Conservation (phyloP, 805 yeast genomes). For the Metschnikowia lachancei region DNA sequence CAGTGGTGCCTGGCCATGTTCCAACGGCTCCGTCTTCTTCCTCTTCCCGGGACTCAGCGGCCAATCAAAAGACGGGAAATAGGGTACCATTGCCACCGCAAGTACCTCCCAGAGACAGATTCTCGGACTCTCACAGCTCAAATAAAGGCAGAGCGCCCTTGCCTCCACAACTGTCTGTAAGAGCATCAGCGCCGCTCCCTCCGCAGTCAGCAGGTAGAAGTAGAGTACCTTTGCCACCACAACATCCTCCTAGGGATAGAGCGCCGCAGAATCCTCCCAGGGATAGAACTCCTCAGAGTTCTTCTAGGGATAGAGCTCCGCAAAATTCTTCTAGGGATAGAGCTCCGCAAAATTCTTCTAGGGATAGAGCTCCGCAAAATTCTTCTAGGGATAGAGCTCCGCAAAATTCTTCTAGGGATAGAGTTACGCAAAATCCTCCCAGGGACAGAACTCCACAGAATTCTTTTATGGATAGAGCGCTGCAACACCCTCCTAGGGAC, state of each 20-base stretch:
- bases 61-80: neutral
- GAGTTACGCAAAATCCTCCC: no score
- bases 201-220: neutral
- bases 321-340: no score
- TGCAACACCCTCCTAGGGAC: slow-evolving; percentile 19
- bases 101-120: slow-evolving; percentile 11
- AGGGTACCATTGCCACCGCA: slow-evolving; percentile 28
- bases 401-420: no score
- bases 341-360: no score
- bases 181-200: neutral
- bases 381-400: no score
- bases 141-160: slow-evolving; percentile 7
- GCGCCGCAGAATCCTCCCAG: neutral
- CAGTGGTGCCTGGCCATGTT: neutral
- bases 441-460: slow-evolving; percentile 2
- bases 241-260: slow-evolving; percentile 14
- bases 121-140: neutral
- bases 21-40: slow-evolving; percentile 3
- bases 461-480: no score
- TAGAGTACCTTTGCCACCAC: slow-evolving; percentile 27
- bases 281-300: no score
- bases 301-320: no score
- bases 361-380: no score
- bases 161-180: slow-evolving; percentile 14
- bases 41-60: neutral